These are phyloP conservation scores for Candida patagonica DNA, from an alignment of 805 yeast species.

Conservation along the genomic window DNA sequence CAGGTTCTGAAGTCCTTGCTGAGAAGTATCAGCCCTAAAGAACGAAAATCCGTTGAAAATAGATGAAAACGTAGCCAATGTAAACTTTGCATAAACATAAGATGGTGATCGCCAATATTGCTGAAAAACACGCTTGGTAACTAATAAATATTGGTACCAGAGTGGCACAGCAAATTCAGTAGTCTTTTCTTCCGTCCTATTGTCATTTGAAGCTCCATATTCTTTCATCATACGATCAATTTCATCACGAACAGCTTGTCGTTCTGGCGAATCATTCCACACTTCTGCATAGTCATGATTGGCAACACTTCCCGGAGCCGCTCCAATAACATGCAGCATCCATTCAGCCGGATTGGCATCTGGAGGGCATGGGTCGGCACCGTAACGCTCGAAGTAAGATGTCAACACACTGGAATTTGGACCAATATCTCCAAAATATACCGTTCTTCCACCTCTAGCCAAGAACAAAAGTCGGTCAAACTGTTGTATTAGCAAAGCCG, in stretches of 20 bases:
- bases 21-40: constrained; percentile 43
- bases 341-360: constrained; percentile 71
- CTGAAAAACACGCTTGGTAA: constrained; percentile 34
- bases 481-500: constrained; percentile 57
- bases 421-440: constrained; percentile 76
- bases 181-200: constrained; percentile 15
- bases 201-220: constrained; percentile 18
- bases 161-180: constrained; percentile 40
- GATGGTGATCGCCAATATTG: constrained; percentile 52
- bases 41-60: constrained; percentile 66
- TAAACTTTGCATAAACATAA: constrained; percentile 53
- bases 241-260: constrained; percentile 26
- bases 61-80: constrained; percentile 41
- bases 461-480: constrained; percentile 60
- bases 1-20: constrained; percentile 49
- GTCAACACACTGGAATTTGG: constrained; percentile 48
- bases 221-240: constrained; percentile 26
- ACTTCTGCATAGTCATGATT: constrained; percentile 52
- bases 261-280: constrained; percentile 47
- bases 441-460: constrained; percentile 71
- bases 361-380: constrained; percentile 56
- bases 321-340: constrained; percentile 66
- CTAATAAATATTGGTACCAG: constrained; percentile 34
- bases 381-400: constrained; percentile 58
- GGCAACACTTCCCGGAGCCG: constrained; percentile 64